Percentiles rank a stretch among this genome's conserved stretches.
phyloP scores from a whole-genome alignment of 306 rosid genomes.

The Hippophae gyantsensis region DNA sequence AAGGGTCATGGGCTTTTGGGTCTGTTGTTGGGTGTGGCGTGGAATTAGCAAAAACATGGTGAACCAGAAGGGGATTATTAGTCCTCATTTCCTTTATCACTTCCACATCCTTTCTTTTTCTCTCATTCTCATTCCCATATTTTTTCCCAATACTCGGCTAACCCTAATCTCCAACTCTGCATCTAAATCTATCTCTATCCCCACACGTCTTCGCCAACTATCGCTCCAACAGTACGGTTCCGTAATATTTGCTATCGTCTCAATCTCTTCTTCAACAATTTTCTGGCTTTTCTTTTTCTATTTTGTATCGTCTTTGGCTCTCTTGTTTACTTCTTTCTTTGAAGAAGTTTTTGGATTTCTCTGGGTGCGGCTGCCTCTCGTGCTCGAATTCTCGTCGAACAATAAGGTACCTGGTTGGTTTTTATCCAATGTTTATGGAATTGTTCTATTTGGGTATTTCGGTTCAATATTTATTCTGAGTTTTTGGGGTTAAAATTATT shows the following conservation, averaged over 20 bases:
- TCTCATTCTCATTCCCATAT: conserved; percentile 29
- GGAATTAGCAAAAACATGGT: conserved; percentile 66
- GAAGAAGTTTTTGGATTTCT: conserved; percentile 4
- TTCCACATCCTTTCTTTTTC: conserved; percentile 26
- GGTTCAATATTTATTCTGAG: conserved; percentile 3
- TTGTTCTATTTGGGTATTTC: conserved; percentile 2
- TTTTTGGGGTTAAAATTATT: conserved; percentile 10
- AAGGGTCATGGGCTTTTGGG: conserved; percentile 25
- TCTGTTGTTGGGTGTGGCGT: conserved; percentile 19
- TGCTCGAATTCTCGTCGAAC: conserved; percentile 5
- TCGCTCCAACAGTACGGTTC: conserved; percentile 5
- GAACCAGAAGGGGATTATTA: conserved; percentile 43
- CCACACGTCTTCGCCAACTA: conserved; percentile 7
- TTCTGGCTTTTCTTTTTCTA: conserved; percentile 8
- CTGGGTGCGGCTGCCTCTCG: conserved; percentile 1
- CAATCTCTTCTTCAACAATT: not conserved
- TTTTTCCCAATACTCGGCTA: conserved; percentile 20
- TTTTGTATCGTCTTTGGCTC: not conserved
- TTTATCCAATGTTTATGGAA: conserved; percentile 2
- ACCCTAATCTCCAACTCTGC: conserved; percentile 25
- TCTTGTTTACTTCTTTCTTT: not conserved
- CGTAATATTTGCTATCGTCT: conserved; percentile 1
- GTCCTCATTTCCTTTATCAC: conserved; percentile 30
- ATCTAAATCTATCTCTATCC: conserved; percentile 1
- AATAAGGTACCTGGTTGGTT: conserved; percentile 23